phyloP scores from a whole-genome alignment of 2,329 filamentous ascomycete genomes.

The Colletotrichum lini region DNA sequence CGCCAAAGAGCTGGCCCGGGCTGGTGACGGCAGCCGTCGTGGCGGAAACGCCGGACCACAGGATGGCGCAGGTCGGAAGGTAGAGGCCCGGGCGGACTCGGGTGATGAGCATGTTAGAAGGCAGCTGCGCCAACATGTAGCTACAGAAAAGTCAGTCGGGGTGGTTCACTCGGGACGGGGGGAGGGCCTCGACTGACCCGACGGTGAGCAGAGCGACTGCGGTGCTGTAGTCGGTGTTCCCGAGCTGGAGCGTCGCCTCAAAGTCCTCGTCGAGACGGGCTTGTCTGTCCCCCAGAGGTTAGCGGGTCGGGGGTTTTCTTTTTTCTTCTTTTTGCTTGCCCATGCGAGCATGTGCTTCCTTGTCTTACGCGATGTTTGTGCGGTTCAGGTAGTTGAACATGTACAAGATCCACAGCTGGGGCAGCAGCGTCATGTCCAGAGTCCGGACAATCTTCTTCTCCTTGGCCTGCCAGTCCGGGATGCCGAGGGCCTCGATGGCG shows the following conservation, averaged over 20 bases:
- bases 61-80: constrained; percentile 49
- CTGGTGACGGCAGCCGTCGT: constrained; percentile 30
- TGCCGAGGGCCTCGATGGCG: constrained; percentile 21
- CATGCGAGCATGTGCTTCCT: background rate
- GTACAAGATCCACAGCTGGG: constrained; percentile 44
- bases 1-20: constrained; percentile 33
- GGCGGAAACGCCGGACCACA: constrained; percentile 41
- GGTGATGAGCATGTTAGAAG: constrained; percentile 71
- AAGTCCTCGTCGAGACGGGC: constrained; percentile 43
- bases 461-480: constrained; percentile 27
- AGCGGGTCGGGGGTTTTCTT: background rate
- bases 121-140: constrained; percentile 74
- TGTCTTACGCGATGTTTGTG: constrained; percentile 41
- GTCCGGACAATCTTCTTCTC: constrained; percentile 42
- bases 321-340: too few relatives aligned
- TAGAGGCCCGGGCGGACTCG: constrained; percentile 67
- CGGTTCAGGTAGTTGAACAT: constrained; percentile 46
- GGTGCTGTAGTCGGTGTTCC: constrained; percentile 45
- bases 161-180: background rate
- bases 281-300: constrained; percentile 38
- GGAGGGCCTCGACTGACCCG: constrained; percentile 32
- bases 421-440: constrained; percentile 43
- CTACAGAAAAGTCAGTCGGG: constrained; percentile 48
- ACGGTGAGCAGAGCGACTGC: constrained; percentile 47
- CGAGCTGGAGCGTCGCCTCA: constrained; percentile 45